These are phyloP conservation scores for Neofusicoccum cordaticola DNA, from an alignment of 2,329 filamentous ascomycete genomes.

Conservation along the genomic window DNA sequence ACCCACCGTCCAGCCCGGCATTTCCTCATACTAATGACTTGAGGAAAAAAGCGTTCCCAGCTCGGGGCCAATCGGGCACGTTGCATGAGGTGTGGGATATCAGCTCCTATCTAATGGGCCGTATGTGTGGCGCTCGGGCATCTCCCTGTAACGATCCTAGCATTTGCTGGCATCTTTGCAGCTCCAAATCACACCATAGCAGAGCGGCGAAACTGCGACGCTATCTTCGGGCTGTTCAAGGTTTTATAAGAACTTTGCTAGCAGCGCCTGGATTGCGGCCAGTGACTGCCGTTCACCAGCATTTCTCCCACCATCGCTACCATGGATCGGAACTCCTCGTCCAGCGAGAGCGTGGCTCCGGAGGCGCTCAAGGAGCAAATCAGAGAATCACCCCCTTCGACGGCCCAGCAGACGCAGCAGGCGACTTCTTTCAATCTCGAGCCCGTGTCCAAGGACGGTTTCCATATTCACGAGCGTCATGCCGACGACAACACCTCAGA, in stretches of 20 bases:
- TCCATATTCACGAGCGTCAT: neutral
- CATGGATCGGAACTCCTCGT: conserved; percentile 9
- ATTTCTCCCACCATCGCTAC: neutral
- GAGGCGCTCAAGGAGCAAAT: conserved; percentile 1
- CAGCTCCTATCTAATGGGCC: conserved; percentile 8
- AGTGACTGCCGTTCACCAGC: neutral
- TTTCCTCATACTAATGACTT: neutral
- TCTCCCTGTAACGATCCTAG: conserved; percentile 14
- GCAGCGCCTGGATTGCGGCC: neutral
- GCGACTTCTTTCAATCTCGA: conserved; percentile 1
- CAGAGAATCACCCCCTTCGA: neutral
- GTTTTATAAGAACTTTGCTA: conserved; percentile 1
- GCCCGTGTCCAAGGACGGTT: conserved; percentile 7
- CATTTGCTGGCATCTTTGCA: conserved; percentile 15
- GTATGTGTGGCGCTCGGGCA: conserved; percentile 6
- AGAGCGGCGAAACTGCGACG: conserved; percentile 1
- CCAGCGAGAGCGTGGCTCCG: conserved; percentile 5
- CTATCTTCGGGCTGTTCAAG: neutral
- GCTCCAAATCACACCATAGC: conserved; percentile 16
- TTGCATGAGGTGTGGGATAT: neutral
- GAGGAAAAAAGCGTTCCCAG: neutral
- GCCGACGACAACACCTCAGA: neutral
- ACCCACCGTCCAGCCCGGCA: neutral
- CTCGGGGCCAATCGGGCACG: neutral
- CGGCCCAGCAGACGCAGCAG: neutral